Evolutionary conservation across 306 rosid species (phyloP).

Genomic region (Clitoria ternatea): DNA sequence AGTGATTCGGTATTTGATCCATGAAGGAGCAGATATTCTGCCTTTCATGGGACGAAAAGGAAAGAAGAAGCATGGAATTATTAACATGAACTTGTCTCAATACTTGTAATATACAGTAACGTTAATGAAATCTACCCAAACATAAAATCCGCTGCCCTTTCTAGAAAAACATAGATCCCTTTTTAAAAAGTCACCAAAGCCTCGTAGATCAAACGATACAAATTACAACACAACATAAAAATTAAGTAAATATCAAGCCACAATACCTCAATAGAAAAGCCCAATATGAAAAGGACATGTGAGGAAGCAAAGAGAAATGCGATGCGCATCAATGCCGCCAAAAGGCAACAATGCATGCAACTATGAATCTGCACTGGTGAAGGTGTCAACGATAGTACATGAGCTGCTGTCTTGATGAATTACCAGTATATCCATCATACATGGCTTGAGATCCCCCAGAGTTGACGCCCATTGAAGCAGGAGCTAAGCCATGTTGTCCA

Average conservation of each 20-base stretch:
- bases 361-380: slow-evolving; percentile 15
- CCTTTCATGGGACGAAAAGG: neutral
- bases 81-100: slow-evolving; percentile 26
- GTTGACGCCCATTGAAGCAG: slow-evolving; percentile 55
- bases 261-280: slow-evolving; percentile 32
- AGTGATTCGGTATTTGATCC: neutral
- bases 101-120: slow-evolving; percentile 33
- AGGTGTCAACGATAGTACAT: slow-evolving; percentile 57
- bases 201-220: slow-evolving; percentile 30
- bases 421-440: slow-evolving; percentile 63
- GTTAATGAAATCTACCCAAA: slow-evolving; percentile 31
- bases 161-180: slow-evolving; percentile 32
- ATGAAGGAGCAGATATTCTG: slow-evolving; percentile 4
- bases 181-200: slow-evolving; percentile 21
- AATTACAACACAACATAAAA: slow-evolving; percentile 41
- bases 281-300: slow-evolving; percentile 20
- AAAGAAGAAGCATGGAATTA: slow-evolving; percentile 7
- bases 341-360: slow-evolving; percentile 19
- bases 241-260: slow-evolving; percentile 33
- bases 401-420: slow-evolving; percentile 66
- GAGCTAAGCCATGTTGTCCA: slow-evolving; percentile 54
- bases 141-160: slow-evolving; percentile 27
- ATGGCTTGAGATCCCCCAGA: slow-evolving; percentile 62
- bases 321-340: slow-evolving; percentile 24
- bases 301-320: slow-evolving; percentile 28